These are phyloP conservation scores for Fusarium concolor DNA, from an alignment of 2,329 filamentous ascomycete species.

Conservation along the genomic window DNA sequence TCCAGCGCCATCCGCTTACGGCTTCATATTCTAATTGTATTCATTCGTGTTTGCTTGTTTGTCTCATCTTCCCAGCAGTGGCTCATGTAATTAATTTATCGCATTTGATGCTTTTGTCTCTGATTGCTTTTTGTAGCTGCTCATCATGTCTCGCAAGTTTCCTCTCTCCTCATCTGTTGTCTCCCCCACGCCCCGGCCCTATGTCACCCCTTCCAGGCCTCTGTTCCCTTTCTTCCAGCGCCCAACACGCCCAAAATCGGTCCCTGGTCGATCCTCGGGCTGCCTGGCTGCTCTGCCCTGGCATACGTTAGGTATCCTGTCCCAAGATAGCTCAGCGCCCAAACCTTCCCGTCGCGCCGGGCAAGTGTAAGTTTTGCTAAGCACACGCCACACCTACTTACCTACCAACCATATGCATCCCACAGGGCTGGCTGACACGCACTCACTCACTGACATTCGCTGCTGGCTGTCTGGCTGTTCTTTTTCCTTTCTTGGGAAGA, in stretches of 20 bases:
- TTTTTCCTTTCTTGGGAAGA: constrained; percentile 23
- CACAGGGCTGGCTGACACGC: constrained; percentile 22
- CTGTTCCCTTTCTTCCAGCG: neutral
- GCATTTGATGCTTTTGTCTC: constrained; percentile 16
- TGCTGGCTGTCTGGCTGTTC: constrained; percentile 2
- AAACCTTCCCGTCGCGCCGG: constrained; percentile 18
- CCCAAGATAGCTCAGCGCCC: constrained; percentile 23
- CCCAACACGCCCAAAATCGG: constrained; percentile 30
- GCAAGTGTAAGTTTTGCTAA: constrained; percentile 24
- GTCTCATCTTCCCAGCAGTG: constrained; percentile 3
- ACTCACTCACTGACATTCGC: neutral
- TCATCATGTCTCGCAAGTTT: constrained; percentile 18
- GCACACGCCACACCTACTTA: constrained; percentile 24
- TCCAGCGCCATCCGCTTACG: constrained; percentile 11
- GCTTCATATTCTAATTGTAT: neutral
- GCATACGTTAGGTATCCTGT: constrained; percentile 23
- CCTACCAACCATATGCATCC: constrained; percentile 15
- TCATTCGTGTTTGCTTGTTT: constrained; percentile 6
- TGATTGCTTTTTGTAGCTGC: constrained; percentile 19
- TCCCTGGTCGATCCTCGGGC: constrained; percentile 18
- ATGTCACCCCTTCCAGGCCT: neutral
- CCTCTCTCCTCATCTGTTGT: constrained; percentile 30
- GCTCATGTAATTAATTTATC: constrained; percentile 5
- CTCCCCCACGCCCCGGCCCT: constrained; percentile 22
- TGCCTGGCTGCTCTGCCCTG: constrained; percentile 12